phyloP scores from a whole-genome alignment of 129 eudicot genomes.

The Scalesia atractyloides region DNA sequence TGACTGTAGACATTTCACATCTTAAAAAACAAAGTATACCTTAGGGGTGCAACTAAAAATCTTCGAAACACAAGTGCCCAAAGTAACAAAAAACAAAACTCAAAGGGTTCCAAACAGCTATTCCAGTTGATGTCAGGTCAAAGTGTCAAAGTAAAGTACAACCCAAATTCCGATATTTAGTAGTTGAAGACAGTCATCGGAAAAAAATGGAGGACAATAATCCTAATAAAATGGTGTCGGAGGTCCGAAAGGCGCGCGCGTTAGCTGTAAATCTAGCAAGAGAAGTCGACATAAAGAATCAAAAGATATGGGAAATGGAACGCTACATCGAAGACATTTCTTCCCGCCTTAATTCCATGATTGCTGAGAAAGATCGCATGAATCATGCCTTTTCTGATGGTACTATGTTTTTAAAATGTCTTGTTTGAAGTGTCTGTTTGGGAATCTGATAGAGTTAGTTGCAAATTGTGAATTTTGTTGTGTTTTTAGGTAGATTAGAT shows the following conservation, averaged over 20 bases:
- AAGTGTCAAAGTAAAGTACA: conserved; percentile 8
- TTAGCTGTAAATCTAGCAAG: conserved; percentile 42
- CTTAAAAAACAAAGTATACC: no score
- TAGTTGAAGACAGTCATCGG: conserved; percentile 22
- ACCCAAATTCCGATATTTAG: neutral
- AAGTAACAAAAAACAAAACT: conserved; percentile 17
- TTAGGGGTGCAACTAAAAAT: neutral
- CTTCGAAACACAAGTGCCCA: neutral
- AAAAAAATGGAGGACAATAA: conserved; percentile 32
- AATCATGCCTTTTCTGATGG: conserved; percentile 56
- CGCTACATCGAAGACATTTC: conserved; percentile 39
- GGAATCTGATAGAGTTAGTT: neutral
- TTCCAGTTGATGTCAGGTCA: neutral
- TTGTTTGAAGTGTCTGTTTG: neutral
- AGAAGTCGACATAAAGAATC: conserved; percentile 58
- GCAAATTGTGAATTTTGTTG: neutral
- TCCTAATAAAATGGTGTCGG: conserved; percentile 21
- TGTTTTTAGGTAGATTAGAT: conserved; percentile 1
- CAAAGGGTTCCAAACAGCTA: conserved; percentile 10
- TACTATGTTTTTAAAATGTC: neutral
- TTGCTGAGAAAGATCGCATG: conserved; percentile 58
- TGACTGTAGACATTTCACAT: no score
- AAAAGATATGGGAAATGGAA: conserved; percentile 50
- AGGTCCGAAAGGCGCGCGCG: conserved; percentile 44
- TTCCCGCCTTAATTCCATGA: conserved; percentile 42